Evolutionary conservation across 176 grass and related monocot genomes (phyloP), one percentile per base, ranked within the genome.

Genomic region (Oryza nivara): DNA sequence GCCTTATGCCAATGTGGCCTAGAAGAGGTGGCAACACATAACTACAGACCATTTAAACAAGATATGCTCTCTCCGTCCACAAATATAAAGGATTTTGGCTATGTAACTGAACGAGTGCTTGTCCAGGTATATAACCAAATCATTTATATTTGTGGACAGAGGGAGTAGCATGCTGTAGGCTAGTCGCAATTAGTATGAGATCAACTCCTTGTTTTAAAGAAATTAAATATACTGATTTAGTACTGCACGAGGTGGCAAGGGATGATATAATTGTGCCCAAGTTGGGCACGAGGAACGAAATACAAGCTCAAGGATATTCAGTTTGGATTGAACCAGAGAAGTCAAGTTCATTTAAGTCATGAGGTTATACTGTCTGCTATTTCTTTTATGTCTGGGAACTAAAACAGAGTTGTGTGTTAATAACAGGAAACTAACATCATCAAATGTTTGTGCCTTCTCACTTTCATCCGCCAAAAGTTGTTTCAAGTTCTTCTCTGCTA

Each of bases 401-500:
- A 19, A 82, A 85, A 90, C 65, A 19, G 36, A 26, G 65, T 7
- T 54, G 23, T 54, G 56, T 14, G 7, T 19, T 47, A 81, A 67
- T 67, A 82, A 75, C 5, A 68, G 66, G 35, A 82, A 74, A 89
- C 66, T 82, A 86, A 95, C 95, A 91, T 97, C 91, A 82, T 97
- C 92, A 68, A 85, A 88, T 73, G 76, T 82, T 76, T 95, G 92
- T 3, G 46, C 83, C 85, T 90, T 97, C 82, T 95, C 88, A 88
- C 80, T 91, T 78, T 86, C 80, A 80, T 93, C 95, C 4, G 83
- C 92, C 60, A 72, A 86, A 72, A 85, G 87, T 75, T 91, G 87
- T 48, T 93, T 85, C 87, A 97, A 88, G 75, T 86, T 91, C 81
- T 94, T 97, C 85, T 97, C 67, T 79, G 90, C 92, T 84, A 88